Evolutionary conservation across 441 rosid species (phyloP).

Genomic region (Mallotus repandus): DNA sequence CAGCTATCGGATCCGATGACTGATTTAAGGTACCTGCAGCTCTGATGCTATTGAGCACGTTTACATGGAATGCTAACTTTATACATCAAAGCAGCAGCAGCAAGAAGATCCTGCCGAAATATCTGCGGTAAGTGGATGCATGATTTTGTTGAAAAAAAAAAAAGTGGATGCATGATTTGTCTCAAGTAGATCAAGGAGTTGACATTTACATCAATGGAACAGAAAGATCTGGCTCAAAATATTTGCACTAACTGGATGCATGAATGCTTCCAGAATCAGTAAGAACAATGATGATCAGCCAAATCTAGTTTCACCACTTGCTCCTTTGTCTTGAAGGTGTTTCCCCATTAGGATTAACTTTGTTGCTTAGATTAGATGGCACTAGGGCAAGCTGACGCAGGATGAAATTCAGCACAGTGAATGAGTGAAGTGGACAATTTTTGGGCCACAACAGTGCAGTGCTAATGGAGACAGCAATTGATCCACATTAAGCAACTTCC

Average conservation of each 20-base stretch:
- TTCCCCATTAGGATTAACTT: conserved; percentile 9
- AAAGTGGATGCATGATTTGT: background rate
- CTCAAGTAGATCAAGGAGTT: conserved; percentile 10
- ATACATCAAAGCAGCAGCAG: conserved; percentile 14
- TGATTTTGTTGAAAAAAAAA: too few species aligned
- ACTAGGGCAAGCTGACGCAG: conserved; percentile 20
- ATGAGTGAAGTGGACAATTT: conserved; percentile 21
- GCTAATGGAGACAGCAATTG: conserved; percentile 22
- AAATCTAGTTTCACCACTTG: conserved; percentile 20
- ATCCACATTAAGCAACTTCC: conserved; percentile 19
- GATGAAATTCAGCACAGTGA: conserved; percentile 21
- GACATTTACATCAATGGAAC: conserved; percentile 16
- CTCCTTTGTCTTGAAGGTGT: conserved; percentile 25
- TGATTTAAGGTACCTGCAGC: background rate
- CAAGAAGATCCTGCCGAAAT: background rate
- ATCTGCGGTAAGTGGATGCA: background rate
- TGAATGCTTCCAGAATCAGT: conserved; percentile 19
- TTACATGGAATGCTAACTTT: background rate
- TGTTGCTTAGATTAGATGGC: conserved; percentile 24
- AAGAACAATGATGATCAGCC: conserved; percentile 11
- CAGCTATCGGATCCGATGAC: background rate
- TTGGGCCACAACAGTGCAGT: conserved; percentile 21
- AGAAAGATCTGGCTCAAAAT: conserved; percentile 14
- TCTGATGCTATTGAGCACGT: background rate
- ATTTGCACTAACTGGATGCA: conserved; percentile 24